Evolutionary conservation across 2,329 filamentous ascomycete species (phyloP).

Genomic region (Venturia carpophila): DNA sequence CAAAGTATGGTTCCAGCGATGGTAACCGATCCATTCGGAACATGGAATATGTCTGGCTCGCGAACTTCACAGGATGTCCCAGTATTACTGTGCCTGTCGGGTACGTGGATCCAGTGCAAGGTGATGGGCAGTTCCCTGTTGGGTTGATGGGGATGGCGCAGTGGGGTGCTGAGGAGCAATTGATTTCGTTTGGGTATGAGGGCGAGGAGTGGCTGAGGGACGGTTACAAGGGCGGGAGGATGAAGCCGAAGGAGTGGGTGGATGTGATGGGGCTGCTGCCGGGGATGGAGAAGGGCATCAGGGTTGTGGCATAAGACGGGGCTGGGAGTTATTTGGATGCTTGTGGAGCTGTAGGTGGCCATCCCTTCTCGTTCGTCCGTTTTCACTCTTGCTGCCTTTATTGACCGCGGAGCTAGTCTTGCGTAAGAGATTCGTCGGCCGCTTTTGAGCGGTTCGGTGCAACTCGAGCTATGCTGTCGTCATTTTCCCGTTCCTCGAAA

Average conservation of each 20-base stretch:
- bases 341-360: background rate
- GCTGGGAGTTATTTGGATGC: background rate
- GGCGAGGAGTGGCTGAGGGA: conserved; percentile 41
- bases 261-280: conserved; percentile 30
- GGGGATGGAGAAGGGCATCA: conserved; percentile 10
- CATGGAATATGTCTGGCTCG: conserved; percentile 81
- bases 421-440: no score
- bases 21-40: conserved; percentile 63
- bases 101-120: conserved; percentile 53
- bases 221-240: conserved; percentile 29
- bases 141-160: conserved; percentile 48
- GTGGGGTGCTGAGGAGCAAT: conserved; percentile 46
- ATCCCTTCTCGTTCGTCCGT: background rate
- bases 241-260: conserved; percentile 33
- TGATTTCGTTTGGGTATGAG: conserved; percentile 47
- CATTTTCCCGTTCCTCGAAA: background rate
- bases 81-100: conserved; percentile 68
- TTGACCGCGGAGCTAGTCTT: background rate
- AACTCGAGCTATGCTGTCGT: background rate
- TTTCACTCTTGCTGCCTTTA: background rate
- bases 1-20: conserved; percentile 59
- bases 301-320: background rate
- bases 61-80: conserved; percentile 74
- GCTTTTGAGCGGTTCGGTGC: background rate
- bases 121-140: conserved; percentile 49